These are phyloP conservation scores for Dictyostelium firmibasis DNA, from an alignment of 78 protist genomes.

Conservation along the genomic window DNA sequence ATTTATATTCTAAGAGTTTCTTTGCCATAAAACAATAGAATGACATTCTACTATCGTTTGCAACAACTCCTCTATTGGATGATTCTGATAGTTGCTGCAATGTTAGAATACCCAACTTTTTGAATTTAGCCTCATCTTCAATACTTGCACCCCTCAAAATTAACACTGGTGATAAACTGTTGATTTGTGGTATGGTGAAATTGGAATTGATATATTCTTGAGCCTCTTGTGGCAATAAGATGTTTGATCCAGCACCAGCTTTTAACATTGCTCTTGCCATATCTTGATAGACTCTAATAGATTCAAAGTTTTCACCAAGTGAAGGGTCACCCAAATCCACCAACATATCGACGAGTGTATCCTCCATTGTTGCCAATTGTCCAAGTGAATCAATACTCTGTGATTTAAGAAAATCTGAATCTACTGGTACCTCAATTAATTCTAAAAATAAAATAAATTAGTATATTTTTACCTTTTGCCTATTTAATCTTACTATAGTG, in stretches of 20 bases:
- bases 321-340: background rate
- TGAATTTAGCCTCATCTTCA: conserved; percentile 11
- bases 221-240: background rate
- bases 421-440: background rate
- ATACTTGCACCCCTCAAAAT: background rate
- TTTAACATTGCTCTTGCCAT: background rate
- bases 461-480: too few relatives aligned
- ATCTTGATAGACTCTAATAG: background rate
- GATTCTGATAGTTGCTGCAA: background rate
- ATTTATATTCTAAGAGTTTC: background rate
- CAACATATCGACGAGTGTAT: background rate
- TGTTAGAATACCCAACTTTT: background rate
- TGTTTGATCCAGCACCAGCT: background rate
- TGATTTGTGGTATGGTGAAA: background rate
- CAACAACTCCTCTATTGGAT: background rate
- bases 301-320: conserved; percentile 4
- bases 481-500: too few relatives aligned
- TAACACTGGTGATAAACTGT: background rate
- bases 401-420: background rate
- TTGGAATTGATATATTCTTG: background rate
- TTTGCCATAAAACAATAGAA: conserved; percentile 3
- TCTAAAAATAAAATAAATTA: background rate
- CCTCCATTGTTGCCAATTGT: background rate
- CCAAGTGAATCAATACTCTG: background rate
- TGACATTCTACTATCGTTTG: background rate